A percentile compares a stretch with the other conserved stretches of the same genome.
Conservation (phyloP, 768 basidiomycete species). For the Boletus tomentosulus region DNA sequence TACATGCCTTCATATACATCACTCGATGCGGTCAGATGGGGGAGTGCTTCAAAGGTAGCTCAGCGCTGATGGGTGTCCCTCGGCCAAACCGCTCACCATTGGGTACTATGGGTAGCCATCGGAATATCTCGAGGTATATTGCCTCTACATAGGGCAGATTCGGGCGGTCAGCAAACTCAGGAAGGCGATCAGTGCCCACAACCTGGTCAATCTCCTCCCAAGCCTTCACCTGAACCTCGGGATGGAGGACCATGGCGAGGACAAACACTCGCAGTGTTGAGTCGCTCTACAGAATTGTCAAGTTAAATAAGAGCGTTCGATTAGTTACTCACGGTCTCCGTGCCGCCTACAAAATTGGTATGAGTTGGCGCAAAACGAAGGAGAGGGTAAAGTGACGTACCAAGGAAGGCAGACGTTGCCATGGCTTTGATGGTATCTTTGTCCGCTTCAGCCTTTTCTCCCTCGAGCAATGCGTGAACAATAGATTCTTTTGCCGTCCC, state of each 20-base stretch:
- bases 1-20: slow-evolving; percentile 31
- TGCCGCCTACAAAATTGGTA: slow-evolving; percentile 15
- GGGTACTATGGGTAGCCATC: slow-evolving; percentile 31
- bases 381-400: slow-evolving; percentile 3
- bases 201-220: slow-evolving; percentile 30
- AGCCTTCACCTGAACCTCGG: slow-evolving; percentile 30
- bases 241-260: slow-evolving; percentile 33
- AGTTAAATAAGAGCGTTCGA: not conserved
- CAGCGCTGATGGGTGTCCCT: not conserved
- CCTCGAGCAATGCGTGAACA: slow-evolving; percentile 17
- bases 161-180: slow-evolving; percentile 24
- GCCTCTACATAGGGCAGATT: slow-evolving; percentile 32
- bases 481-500: slow-evolving; percentile 22
- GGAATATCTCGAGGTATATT: slow-evolving; percentile 27
- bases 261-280: slow-evolving; percentile 23
- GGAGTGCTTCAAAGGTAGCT: slow-evolving; percentile 13
- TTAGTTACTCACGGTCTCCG: slow-evolving; percentile 22
- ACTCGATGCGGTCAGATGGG: slow-evolving; percentile 19
- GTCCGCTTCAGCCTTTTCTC: not conserved
- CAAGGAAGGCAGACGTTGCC: slow-evolving; percentile 20
- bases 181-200: slow-evolving; percentile 29
- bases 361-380: not conserved
- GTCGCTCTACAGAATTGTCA: slow-evolving; percentile 10
- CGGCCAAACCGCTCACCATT: slow-evolving; percentile 17
- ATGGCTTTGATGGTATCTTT: slow-evolving; percentile 21